phyloP scores from a whole-genome alignment of 768 basidiomycete genomes.

The Pisolithus sp. region DNA sequence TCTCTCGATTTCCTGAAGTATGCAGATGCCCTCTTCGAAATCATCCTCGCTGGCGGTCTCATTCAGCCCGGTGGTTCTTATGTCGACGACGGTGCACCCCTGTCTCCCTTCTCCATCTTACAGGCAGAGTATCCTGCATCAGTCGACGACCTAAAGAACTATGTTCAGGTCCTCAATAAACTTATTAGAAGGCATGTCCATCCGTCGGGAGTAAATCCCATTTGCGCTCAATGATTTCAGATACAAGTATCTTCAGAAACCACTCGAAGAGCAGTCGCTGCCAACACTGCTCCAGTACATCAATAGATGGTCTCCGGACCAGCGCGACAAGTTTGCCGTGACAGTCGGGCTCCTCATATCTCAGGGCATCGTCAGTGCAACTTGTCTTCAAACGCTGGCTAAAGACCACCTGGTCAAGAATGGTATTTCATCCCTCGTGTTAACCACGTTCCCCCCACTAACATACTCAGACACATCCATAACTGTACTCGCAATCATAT shows the following conservation, averaged over 20 bases:
- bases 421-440: slow-evolving; percentile 35
- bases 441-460: background rate
- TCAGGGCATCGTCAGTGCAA: slow-evolving; percentile 73
- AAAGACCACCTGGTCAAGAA: slow-evolving; percentile 97
- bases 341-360: slow-evolving; percentile 79
- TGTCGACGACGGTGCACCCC: slow-evolving; percentile 79
- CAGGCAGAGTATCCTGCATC: slow-evolving; percentile 73
- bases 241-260: slow-evolving; percentile 99
- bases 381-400: slow-evolving; percentile 73
- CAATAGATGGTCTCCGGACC: slow-evolving; percentile 71
- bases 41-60: slow-evolving; percentile 91
- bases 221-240: slow-evolving; percentile 34
- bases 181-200: slow-evolving; percentile 78
- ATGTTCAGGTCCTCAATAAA: slow-evolving; percentile 91
- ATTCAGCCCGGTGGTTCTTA: slow-evolving; percentile 94
- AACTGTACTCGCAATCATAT: slow-evolving; percentile 67
- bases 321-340: slow-evolving; percentile 79
- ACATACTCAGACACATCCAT: slow-evolving; percentile 62
- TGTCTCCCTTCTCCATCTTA: slow-evolving; percentile 85
- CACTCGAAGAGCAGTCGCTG: slow-evolving; percentile 81
- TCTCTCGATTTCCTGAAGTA: slow-evolving; percentile 96
- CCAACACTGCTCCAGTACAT: slow-evolving; percentile 84
- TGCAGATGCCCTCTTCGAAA: slow-evolving; percentile 93
- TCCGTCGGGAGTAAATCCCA: slow-evolving; percentile 2
- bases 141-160: slow-evolving; percentile 84